Percentiles rank a stretch among this genome's conserved stretches.
phyloP scores from a whole-genome alignment of 2,329 filamentous ascomycete species.

The Chaetomium globosum region DNA sequence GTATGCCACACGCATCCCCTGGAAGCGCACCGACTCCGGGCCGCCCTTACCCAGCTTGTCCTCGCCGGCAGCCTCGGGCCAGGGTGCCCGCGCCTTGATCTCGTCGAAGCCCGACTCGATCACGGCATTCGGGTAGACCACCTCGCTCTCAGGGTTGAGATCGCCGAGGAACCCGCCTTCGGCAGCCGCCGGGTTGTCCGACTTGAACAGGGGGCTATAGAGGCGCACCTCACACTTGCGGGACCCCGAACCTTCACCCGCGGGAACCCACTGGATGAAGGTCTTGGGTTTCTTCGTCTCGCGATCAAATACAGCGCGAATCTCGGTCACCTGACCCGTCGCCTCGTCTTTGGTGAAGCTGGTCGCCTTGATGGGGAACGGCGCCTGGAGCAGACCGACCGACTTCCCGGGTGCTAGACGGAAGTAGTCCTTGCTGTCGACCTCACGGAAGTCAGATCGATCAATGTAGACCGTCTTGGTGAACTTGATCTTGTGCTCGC shows the following conservation, averaged over 20 bases:
- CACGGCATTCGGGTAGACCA: slow-evolving; percentile 75
- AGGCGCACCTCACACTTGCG: slow-evolving; percentile 74
- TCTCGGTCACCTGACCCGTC: slow-evolving; percentile 48
- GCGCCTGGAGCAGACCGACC: slow-evolving; percentile 67
- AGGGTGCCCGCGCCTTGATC: slow-evolving; percentile 71
- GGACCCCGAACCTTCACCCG: slow-evolving; percentile 63
- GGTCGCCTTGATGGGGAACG: slow-evolving; percentile 65
- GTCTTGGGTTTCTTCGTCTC: slow-evolving; percentile 75
- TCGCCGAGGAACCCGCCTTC: slow-evolving; percentile 81
- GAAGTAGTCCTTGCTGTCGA: slow-evolving; percentile 69
- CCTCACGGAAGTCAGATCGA: slow-evolving; percentile 68
- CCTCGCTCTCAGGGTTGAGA: slow-evolving; percentile 80
- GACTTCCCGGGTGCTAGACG: slow-evolving; percentile 68
- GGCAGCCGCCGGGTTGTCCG: slow-evolving; percentile 75
- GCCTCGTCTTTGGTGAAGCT: slow-evolving; percentile 63
- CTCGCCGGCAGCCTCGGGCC: slow-evolving; percentile 78
- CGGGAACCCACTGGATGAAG: slow-evolving; percentile 85
- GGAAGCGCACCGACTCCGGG: slow-evolving; percentile 80
- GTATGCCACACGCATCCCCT: slow-evolving; percentile 86
- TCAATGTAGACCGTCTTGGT: slow-evolving; percentile 71
- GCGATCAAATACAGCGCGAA: slow-evolving; percentile 66
- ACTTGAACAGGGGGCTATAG: slow-evolving; percentile 83
- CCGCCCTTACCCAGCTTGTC: slow-evolving; percentile 60
- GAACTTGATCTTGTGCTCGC: slow-evolving; percentile 49
- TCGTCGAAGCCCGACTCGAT: slow-evolving; percentile 84